Evolutionary conservation across 2,329 filamentous ascomycete genomes (phyloP).

Genomic region (Chaetomiaceae sp.): DNA sequence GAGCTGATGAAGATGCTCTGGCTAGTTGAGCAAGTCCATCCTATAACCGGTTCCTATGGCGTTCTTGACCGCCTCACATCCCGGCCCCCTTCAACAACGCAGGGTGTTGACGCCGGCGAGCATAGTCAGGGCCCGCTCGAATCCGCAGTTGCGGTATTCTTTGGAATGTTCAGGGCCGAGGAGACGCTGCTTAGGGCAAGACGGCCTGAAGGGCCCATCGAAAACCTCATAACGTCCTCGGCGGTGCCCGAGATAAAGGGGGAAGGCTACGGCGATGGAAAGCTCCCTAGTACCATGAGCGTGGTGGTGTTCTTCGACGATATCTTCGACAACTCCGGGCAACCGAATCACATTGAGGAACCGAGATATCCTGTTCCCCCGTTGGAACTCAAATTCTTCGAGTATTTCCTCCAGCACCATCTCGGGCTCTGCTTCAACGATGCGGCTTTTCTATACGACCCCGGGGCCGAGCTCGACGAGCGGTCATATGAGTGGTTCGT

Average conservation of each 20-base stretch:
- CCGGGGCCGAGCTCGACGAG: background rate
- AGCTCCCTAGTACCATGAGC: background rate
- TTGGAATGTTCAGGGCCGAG: slow-evolving; percentile 3
- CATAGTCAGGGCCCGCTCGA: background rate
- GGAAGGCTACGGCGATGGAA: background rate
- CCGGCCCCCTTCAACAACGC: too few species aligned
- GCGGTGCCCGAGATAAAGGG: background rate
- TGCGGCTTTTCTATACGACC: background rate
- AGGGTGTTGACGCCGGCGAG: background rate
- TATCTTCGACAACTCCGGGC: background rate
- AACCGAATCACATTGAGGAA: background rate
- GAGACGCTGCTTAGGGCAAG: background rate
- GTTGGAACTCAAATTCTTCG: background rate
- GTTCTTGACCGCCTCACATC: background rate
- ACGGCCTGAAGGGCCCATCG: background rate
- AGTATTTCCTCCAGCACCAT: background rate
- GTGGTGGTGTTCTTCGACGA: background rate
- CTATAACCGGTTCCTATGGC: background rate
- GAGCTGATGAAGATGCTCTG: slow-evolving; percentile 10
- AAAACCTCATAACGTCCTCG: background rate
- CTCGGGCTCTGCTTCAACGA: background rate
- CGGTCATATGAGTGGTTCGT: background rate
- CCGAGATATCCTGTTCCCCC: background rate
- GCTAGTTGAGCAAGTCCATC: background rate
- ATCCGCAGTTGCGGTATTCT: background rate